Evolutionary conservation across 306 rosid species (phyloP).

Genomic region (Medicago ruthenica): DNA sequence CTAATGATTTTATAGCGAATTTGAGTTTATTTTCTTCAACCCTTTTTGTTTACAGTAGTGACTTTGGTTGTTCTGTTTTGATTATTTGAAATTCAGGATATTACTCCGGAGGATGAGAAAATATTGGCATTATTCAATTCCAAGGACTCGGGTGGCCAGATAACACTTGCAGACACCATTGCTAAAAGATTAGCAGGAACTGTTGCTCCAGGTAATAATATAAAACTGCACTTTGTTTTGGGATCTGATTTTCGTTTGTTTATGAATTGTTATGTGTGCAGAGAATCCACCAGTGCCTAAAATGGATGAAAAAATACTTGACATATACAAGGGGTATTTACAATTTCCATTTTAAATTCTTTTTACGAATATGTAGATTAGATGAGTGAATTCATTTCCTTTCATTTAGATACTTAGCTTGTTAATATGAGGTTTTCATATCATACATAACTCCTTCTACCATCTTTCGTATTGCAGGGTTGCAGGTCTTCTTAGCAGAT

Average conservation of each 20-base stretch:
- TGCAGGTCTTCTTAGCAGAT: slow-evolving; percentile 67
- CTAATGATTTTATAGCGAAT: neutral
- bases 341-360: slow-evolving; percentile 10
- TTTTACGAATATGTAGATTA: neutral
- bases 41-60: neutral
- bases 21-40: neutral
- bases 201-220: slow-evolving; percentile 60
- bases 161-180: slow-evolving; percentile 73
- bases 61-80: neutral
- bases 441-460: slow-evolving; percentile 7
- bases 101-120: slow-evolving; percentile 75
- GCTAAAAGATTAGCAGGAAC: slow-evolving; percentile 50
- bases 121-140: slow-evolving; percentile 67
- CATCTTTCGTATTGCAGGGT: slow-evolving; percentile 56
- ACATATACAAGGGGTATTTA: slow-evolving; percentile 73
- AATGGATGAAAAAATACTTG: slow-evolving; percentile 69
- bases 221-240: neutral
- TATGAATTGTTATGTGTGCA: slow-evolving; percentile 49
- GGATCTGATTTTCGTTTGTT: slow-evolving; percentile 20
- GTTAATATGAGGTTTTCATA: slow-evolving; percentile 6
- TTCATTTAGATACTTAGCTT: neutral
- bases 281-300: slow-evolving; percentile 73
- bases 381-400: slow-evolving; percentile 6
- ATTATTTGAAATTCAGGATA: slow-evolving; percentile 48
- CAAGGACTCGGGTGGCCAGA: slow-evolving; percentile 53